These are phyloP conservation scores for Periglandula ipomoeae DNA, from an alignment of 2,329 filamentous ascomycete genomes.

Conservation along the genomic window DNA sequence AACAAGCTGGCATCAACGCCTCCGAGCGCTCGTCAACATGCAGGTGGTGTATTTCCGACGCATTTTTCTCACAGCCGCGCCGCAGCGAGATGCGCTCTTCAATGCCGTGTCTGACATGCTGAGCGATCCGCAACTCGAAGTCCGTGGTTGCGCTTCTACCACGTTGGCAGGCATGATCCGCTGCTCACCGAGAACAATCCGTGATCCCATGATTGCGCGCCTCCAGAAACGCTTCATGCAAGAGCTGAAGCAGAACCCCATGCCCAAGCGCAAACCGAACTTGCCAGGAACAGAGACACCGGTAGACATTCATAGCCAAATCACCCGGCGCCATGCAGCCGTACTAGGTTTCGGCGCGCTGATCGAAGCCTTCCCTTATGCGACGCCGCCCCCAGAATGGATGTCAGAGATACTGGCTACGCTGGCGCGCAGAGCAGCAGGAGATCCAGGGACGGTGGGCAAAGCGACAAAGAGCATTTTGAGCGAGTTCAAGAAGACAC, in stretches of 20 bases:
- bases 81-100: slow-evolving; percentile 73
- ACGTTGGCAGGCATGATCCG: slow-evolving; percentile 97
- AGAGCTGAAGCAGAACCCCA: slow-evolving; percentile 71
- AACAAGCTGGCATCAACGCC: slow-evolving; percentile 86
- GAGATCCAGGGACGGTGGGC: slow-evolving; percentile 83
- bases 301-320: slow-evolving; percentile 62
- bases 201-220: slow-evolving; percentile 64
- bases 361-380: slow-evolving; percentile 93
- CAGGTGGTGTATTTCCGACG: slow-evolving; percentile 97
- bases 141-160: slow-evolving; percentile 82
- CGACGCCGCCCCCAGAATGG: slow-evolving; percentile 84
- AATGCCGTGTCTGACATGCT: slow-evolving; percentile 95
- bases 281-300: slow-evolving; percentile 58
- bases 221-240: slow-evolving; percentile 73
- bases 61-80: slow-evolving; percentile 71
- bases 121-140: slow-evolving; percentile 82
- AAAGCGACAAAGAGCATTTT: slow-evolving; percentile 92
- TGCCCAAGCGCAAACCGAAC: slow-evolving; percentile 63
- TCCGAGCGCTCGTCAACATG: slow-evolving; percentile 94
- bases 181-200: slow-evolving; percentile 76
- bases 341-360: slow-evolving; percentile 85
- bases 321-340: slow-evolving; percentile 78
- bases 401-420: slow-evolving; percentile 87
- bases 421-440: slow-evolving; percentile 75
- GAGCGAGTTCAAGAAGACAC: slow-evolving; percentile 98